Base-by-base conservation (phyloP, 148 eudicot genomes). In the Arctostaphylos glauca region DNA sequence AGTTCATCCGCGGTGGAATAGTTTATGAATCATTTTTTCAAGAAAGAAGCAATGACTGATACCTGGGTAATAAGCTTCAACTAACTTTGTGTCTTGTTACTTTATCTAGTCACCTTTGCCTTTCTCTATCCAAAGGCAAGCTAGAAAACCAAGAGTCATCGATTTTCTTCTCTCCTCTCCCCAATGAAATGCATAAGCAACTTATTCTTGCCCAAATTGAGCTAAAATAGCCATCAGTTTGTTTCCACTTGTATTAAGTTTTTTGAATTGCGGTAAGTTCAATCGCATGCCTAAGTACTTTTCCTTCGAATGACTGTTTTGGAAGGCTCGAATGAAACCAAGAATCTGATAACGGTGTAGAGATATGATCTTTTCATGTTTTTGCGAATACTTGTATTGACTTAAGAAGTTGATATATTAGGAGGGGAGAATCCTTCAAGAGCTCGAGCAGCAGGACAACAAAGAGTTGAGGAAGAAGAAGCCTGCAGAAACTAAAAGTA, bases 381-480 rank as follows among this genome's bases (percentile, higher is more conserved):
- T 1, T 31, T 31, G 54, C 9, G 41, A 66, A 66, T 25, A 12
- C 43, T 31, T 6, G 44, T 31, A n/a, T 59, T 13, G 67, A 49
- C 12, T 19, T 74, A 15, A 71, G 74, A 72, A 47, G 9, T 79
- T 50, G 72, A 10, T 47, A 44, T 49, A 43, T 8, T 81, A 94
- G 98, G 94, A 89, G 86, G 86, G 93, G 82, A 92, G 93, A 53
- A 86, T 89, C n/a, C 82, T 91, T 85, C 87, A 88, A 80, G 93
- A 93, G 82, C 23, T 88, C 80, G 86, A 85, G 80, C 88, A 81
- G 82, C 88, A 81, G 82, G 87, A 66, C 67, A 82, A 54, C 46
- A 85, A 74, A 6, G 86, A 82, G 74, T 74, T 81, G 66, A 74
- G 6, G 12, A 82, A 81, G 79, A 89, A 84, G 78, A 90, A 88